Evolutionary conservation across 2,329 filamentous ascomycete species (phyloP).

Genomic region (Epichloe typhina): DNA sequence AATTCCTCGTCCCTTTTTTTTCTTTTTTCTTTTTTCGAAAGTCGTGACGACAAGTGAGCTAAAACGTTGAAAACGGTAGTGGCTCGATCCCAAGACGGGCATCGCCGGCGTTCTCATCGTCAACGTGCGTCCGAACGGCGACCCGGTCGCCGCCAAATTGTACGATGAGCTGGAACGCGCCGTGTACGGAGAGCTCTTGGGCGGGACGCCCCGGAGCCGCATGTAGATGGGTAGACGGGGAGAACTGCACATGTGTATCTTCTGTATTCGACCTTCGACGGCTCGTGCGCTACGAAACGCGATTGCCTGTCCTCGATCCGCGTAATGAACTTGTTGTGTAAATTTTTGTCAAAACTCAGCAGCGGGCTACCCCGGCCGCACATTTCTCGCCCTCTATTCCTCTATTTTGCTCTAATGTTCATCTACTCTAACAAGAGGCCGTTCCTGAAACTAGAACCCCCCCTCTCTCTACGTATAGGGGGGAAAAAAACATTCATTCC

Average conservation of each 20-base stretch:
- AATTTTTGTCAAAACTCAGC: too few relatives aligned
- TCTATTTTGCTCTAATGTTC: too few relatives aligned
- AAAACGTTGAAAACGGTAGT: constrained; percentile 10
- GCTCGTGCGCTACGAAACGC: too few relatives aligned
- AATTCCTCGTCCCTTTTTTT: neutral
- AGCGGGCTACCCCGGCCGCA: too few relatives aligned
- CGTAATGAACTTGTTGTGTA: too few relatives aligned
- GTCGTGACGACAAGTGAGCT: neutral
- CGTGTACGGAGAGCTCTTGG: constrained; percentile 18
- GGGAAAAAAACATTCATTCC: neutral
- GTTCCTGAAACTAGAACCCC: too few relatives aligned
- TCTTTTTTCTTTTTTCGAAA: neutral
- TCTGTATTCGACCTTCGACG: too few relatives aligned
- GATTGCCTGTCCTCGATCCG: too few relatives aligned
- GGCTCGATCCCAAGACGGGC: constrained; percentile 25
- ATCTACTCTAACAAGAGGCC: too few relatives aligned
- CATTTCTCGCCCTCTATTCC: too few relatives aligned
- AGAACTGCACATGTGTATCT: neutral
- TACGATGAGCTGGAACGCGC: constrained; percentile 27
- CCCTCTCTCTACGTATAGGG: too few relatives aligned
- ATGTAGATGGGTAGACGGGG: neutral
- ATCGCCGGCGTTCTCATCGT: constrained; percentile 27
- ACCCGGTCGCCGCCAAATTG: constrained; percentile 20
- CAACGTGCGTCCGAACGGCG: constrained; percentile 25
- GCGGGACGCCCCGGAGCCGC: neutral